phyloP scores from a whole-genome alignment of 2,329 filamentous ascomycete species.

The Eutypella sp. region DNA sequence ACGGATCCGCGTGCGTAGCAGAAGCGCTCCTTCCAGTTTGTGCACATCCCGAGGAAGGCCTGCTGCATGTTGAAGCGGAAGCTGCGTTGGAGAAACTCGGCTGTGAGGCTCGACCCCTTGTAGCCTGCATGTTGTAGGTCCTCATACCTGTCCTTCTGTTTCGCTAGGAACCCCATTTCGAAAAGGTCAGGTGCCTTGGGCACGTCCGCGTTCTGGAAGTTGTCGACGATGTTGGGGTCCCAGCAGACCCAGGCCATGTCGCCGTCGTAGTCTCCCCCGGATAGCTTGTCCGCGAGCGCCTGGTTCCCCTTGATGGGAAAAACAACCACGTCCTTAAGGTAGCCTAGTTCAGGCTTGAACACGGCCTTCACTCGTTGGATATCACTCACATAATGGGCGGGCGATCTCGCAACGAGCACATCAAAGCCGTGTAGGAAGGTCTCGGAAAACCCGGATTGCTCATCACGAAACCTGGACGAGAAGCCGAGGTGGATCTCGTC shows the following conservation, averaged over 20 bases:
- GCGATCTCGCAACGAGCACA: constrained; percentile 63
- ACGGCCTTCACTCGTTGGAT: constrained; percentile 64
- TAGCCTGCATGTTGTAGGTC: constrained; percentile 29
- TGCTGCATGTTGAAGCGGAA: constrained; percentile 55
- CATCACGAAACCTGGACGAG: constrained; percentile 55
- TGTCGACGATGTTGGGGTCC: constrained; percentile 59
- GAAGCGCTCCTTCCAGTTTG: constrained; percentile 56
- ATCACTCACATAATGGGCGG: constrained; percentile 65
- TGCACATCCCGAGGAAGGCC: constrained; percentile 58
- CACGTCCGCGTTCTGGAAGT: constrained; percentile 59
- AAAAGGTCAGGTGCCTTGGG: constrained; percentile 42
- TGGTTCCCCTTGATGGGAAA: constrained; percentile 61
- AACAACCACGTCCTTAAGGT: constrained; percentile 72
- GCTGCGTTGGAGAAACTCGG: constrained; percentile 45
- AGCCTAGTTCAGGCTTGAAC: constrained; percentile 54
- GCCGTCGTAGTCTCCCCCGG: constrained; percentile 78
- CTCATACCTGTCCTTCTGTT: constrained; percentile 42
- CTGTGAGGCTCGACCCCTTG: constrained; percentile 21
- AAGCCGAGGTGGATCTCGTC: constrained; percentile 66
- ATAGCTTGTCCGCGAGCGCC: constrained; percentile 65
- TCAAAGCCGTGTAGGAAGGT: constrained; percentile 52
- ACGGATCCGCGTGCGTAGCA: constrained; percentile 56
- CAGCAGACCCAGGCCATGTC: constrained; percentile 76
- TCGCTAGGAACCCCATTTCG: constrained; percentile 42
- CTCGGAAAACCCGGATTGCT: constrained; percentile 47